Percentiles rank a stretch among this genome's conserved stretches.
Evolutionary conservation across 306 rosid genomes (phyloP).

Genomic region (Casuarina equisetifolia): DNA sequence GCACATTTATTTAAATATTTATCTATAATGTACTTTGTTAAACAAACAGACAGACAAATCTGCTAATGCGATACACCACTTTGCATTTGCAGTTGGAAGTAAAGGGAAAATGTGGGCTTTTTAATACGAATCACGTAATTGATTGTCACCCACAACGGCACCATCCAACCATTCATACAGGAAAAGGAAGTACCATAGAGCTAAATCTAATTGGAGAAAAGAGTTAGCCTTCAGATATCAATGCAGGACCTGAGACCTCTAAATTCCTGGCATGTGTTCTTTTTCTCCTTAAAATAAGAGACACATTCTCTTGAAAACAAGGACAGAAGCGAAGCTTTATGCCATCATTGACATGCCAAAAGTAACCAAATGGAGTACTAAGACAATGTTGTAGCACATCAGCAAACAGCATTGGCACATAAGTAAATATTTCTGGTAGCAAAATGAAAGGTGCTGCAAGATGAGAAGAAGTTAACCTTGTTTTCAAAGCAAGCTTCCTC

Average conservation of each 20-base stretch:
- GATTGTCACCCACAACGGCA: not conserved
- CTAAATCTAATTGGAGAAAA: not conserved
- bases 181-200: not conserved
- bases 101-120: not conserved
- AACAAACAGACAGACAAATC: not conserved
- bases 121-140: not conserved
- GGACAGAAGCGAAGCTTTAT: not conserved
- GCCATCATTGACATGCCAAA: not conserved
- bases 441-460: not conserved
- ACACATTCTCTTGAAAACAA: not conserved
- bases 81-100: not conserved
- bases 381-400: not conserved
- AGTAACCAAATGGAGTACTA: not conserved
- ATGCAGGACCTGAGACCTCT: not conserved
- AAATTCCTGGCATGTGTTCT: not conserved
- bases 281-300: not conserved
- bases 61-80: not conserved
- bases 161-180: not conserved
- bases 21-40: not conserved
- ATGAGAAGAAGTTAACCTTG: conserved; percentile 49
- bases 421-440: not conserved
- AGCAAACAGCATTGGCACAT: not conserved
- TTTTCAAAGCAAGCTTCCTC: conserved; percentile 89
- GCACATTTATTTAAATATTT: not conserved
- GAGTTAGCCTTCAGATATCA: not conserved